A percentile compares a stretch with the other conserved stretches of the same genome.
Evolutionary conservation across 768 basidiomycete genomes (phyloP).

Genomic region (Lentinula sp.): DNA sequence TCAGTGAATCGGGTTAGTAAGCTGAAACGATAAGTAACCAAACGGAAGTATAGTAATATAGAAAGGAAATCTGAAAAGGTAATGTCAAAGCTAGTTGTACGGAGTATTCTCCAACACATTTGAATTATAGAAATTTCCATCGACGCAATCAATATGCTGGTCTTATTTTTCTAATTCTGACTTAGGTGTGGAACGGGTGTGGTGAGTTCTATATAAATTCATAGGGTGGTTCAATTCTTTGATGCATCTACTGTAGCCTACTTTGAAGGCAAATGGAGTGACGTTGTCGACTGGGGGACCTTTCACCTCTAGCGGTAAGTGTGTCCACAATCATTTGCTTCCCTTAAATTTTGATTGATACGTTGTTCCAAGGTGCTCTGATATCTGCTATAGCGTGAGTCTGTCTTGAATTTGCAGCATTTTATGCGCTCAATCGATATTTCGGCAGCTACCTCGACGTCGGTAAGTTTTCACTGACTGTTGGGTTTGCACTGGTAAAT

Average conservation of each 20-base stretch:
- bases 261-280: conserved; percentile 14
- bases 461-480: not conserved
- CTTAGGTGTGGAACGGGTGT: not conserved
- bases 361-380: conserved; percentile 14
- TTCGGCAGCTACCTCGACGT: conserved; percentile 3
- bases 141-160: no score
- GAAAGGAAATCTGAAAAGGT: no score
- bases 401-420: not conserved
- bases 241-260: not conserved
- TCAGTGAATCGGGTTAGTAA: no score
- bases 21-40: no score
- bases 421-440: not conserved
- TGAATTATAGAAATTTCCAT: no score
- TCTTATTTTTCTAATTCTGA: no score
- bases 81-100: no score
- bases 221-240: not conserved
- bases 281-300: conserved; percentile 22
- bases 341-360: not conserved
- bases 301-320: conserved; percentile 15
- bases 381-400: conserved; percentile 24
- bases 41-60: no score
- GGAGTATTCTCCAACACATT: no score
- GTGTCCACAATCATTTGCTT: not conserved
- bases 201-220: not conserved
- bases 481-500: not conserved